Conservation (phyloP, 345 rosid genomes). For the Mallotus nudiflorus region DNA sequence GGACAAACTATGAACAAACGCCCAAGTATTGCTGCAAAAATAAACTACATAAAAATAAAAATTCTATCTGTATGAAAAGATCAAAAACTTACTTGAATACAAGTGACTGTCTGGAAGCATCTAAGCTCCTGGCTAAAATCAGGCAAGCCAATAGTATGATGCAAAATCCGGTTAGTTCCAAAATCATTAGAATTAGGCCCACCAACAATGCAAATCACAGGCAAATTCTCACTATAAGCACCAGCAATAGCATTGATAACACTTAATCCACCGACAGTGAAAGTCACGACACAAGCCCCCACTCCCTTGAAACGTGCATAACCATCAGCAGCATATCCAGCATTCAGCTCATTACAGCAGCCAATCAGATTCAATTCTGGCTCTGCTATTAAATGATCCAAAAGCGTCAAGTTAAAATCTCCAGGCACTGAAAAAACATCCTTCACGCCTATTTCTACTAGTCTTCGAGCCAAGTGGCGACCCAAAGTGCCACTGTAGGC, state of each 20-base stretch:
- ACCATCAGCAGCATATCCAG: constrained; percentile 80
- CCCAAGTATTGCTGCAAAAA: not conserved
- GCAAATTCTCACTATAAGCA: constrained; percentile 73
- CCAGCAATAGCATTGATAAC: constrained; percentile 71
- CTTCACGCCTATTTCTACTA: constrained; percentile 64
- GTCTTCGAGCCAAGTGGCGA: constrained; percentile 59
- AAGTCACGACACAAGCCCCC: constrained; percentile 73
- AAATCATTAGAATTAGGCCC: constrained; percentile 73
- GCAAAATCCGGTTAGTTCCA: constrained; percentile 68
- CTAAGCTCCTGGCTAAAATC: constrained; percentile 67
- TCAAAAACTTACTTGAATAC: constrained; percentile 46
- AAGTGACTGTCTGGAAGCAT: constrained; percentile 63
- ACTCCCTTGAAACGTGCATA: constrained; percentile 66
- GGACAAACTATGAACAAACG: too few species aligned
- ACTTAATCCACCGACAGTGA: constrained; percentile 79
- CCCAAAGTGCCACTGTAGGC: constrained; percentile 48
- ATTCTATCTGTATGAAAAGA: not conserved
- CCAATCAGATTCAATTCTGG: constrained; percentile 58
- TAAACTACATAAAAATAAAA: too few species aligned
- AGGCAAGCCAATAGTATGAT: constrained; percentile 71
- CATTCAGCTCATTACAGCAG: constrained; percentile 79
- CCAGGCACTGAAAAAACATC: constrained; percentile 80
- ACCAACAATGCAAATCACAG: constrained; percentile 62
- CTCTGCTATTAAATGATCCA: constrained; percentile 64
- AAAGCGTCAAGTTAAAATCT: constrained; percentile 61